phyloP scores from a whole-genome alignment of 2,329 filamentous ascomycete species.

The Colletotrichum cereale region DNA sequence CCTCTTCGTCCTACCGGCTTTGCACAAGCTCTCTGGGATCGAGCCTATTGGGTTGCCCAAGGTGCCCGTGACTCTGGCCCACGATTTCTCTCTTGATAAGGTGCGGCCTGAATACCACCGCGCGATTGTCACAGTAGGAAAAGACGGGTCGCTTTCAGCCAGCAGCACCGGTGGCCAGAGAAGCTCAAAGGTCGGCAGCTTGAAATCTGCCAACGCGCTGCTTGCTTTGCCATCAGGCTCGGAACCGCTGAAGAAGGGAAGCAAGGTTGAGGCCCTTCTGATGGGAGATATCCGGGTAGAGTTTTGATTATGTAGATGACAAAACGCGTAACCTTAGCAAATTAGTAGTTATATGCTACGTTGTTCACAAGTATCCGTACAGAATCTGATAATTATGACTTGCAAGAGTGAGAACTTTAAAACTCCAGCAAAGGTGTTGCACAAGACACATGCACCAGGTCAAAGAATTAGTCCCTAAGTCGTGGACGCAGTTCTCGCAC shows the following conservation, averaged over 20 bases:
- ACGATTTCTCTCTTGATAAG: slow-evolving; percentile 81
- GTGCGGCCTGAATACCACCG: slow-evolving; percentile 89
- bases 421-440: not conserved
- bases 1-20: slow-evolving; percentile 89
- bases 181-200: slow-evolving; percentile 89
- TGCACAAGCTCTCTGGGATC: slow-evolving; percentile 83
- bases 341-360: not conserved
- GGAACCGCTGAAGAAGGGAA: slow-evolving; percentile 75
- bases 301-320: not conserved
- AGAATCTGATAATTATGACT: not conserved
- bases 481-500: not conserved
- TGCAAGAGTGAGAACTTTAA: not conserved
- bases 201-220: slow-evolving; percentile 89
- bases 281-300: slow-evolving; percentile 68
- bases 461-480: too few relatives aligned
- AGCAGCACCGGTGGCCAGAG: slow-evolving; percentile 90
- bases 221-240: slow-evolving; percentile 78
- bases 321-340: not conserved
- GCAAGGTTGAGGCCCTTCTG: slow-evolving; percentile 81
- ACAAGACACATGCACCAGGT: not conserved
- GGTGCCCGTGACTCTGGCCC: slow-evolving; percentile 77
- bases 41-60: slow-evolving; percentile 76
- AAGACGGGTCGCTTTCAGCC: slow-evolving; percentile 78
- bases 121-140: slow-evolving; percentile 75
- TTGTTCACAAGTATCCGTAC: not conserved